Base-by-base conservation (phyloP, 1,139 yeast species). In the Barnettozyma hawaiiensis region DNA sequence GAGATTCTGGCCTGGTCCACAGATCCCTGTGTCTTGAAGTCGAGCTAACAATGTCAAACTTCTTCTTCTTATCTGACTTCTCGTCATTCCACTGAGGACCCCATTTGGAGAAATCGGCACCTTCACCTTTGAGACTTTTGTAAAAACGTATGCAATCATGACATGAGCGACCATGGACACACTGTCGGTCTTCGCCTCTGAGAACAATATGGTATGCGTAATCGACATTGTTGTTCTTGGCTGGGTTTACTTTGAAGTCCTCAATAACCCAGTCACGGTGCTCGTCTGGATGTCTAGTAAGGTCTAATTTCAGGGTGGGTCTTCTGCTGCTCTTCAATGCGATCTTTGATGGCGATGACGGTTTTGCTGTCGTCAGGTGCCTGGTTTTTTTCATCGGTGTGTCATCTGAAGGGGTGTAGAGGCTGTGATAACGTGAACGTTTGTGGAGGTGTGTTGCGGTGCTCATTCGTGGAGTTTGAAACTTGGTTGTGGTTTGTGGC, bases 1-100 rank as follows among this genome's bases (percentile, higher is more conserved):
- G 86, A 3, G 82, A 75, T 40, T 73, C 75, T 21, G 76, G 73
- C 53, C 73, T 65, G 41, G 67, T 71, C 61, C 50, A 64, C 29
- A 52, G 50, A 20, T 48, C 47, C 24, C 50, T 44, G 41, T 57
- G 60, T 44, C 55, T 49, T 19, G 60, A 53, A 11, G 54, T 46
- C 12, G 45, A 47, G 18, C 50, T 43, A 6, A 54, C 47, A 15
- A 55, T 43, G 23, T 54, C 49, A 41, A 53, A 53, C 6, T 40
- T 39, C 23, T 40, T 39, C 23, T 40, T 24, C 20, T 46, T 42
- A 20, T 18, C 20, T 4, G 27, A 9, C 7, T 35, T 23, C 27
- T 49, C 46, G 31, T 48, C 48, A 38, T 49, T 44, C 64, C 61
- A 56, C 31, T 40, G 39, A 4, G 58, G 54, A 2, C 59, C 57